Evolutionary conservation across 2,329 filamentous ascomycete genomes (phyloP), one percentile per base, ranked within the genome.

Genomic region (Xylaria sp.): DNA sequence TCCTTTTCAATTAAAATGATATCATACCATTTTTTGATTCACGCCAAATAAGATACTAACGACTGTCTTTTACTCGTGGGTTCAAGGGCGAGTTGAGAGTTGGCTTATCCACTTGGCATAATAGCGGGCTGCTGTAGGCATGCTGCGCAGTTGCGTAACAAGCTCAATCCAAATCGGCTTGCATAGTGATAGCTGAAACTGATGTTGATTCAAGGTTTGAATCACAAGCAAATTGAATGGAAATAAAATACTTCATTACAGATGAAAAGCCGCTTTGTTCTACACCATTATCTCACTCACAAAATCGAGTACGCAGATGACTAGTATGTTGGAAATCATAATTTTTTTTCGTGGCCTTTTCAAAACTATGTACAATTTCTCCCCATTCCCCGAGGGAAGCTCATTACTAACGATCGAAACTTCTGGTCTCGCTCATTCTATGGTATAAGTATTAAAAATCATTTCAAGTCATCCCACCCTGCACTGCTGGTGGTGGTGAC

Each of bases 361-460:
- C 15, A 28, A 28, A 41, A 48, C 20, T 69, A 60, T 69, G 32
- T 65, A 69, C 63, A 66, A 36, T 55, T 18, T 39, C 50, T 57
- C 18, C 53, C 20, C 36, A 46, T 48, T 53, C 36, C 43, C 15
- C 30, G 50, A 10, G 53, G 4, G 60, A 15, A 13, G 10, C 28
- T 66, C 62, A 69, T 66, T 66, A 69, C 30, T 55, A 32, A 55
- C 32, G 34, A 65, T 43, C 41, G 32, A 65, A 32, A 45, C 55
- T 57, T 63, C 34, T 60, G 46, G 66, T 60, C 55, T 39, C 15
- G 28, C 62, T 41, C 46, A 32, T 50, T 65, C 62, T 68, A 63
- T 59, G 45, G 20, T 62, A 59, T 68, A 62, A 66, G 9, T 25
- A 34, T 66, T 60, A 57, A 53, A 7, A 7, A 50, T 60, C 55